phyloP scores from a whole-genome alignment of 495 filamentous ascomycete species.

The Xylaria castorea region DNA sequence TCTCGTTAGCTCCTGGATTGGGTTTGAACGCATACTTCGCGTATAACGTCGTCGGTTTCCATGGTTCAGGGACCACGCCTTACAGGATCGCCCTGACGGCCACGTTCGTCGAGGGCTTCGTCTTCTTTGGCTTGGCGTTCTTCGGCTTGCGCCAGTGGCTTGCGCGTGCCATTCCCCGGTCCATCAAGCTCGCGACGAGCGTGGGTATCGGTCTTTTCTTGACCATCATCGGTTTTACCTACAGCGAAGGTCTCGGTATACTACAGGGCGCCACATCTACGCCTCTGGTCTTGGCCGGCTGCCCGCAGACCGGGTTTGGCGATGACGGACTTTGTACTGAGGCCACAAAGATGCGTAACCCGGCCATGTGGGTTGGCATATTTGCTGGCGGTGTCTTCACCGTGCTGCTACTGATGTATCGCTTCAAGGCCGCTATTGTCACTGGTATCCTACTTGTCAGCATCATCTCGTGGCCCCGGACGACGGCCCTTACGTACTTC shows the following conservation, averaged over 20 bases:
- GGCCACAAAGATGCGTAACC: constrained; percentile 72
- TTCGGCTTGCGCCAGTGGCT: constrained; percentile 84
- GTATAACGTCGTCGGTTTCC: constrained; percentile 78
- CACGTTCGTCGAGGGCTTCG: constrained; percentile 82
- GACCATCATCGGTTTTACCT: constrained; percentile 79
- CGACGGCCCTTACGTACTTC: constrained; percentile 77
- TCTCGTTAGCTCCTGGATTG: constrained; percentile 82
- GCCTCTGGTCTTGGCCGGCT: constrained; percentile 75
- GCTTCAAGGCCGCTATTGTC: constrained; percentile 83
- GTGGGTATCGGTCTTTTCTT: constrained; percentile 83
- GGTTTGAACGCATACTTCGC: constrained; percentile 85
- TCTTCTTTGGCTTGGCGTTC: constrained; percentile 72
- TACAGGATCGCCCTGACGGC: constrained; percentile 77
- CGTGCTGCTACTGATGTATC: constrained; percentile 77
- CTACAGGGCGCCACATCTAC: constrained; percentile 64
- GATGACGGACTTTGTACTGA: constrained; percentile 57
- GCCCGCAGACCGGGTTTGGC: constrained; percentile 45
- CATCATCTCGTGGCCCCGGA: constrained; percentile 82
- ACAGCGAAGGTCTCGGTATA: constrained; percentile 78
- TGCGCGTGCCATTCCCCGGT: constrained; percentile 74
- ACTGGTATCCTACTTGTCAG: constrained; percentile 80
- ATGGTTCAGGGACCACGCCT: constrained; percentile 70
- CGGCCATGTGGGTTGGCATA: constrained; percentile 83
- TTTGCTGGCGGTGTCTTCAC: constrained; percentile 83
- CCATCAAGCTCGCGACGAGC: constrained; percentile 83